Evolutionary conservation across 2,329 filamentous ascomycete species (phyloP).

Genomic region (Domatiomyces catenatus): DNA sequence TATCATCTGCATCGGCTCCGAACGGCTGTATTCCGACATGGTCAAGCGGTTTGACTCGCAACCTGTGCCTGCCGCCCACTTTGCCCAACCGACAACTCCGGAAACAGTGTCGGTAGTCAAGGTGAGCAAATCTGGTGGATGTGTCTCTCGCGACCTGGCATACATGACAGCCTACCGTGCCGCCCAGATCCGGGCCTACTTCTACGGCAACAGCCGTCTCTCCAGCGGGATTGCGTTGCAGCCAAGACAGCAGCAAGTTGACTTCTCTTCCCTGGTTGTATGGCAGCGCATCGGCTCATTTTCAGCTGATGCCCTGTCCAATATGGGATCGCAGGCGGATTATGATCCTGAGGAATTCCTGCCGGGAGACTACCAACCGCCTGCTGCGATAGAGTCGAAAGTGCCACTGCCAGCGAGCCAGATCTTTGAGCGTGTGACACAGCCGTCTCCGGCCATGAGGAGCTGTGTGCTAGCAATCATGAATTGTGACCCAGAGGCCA

Average conservation of each 20-base stretch:
- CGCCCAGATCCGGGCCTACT: conserved; percentile 74
- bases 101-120: conserved; percentile 62
- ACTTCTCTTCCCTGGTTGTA: conserved; percentile 58
- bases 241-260: conserved; percentile 72
- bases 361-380: conserved; percentile 20
- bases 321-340: conserved; percentile 8
- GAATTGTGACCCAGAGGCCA: conserved; percentile 55
- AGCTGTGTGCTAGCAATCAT: conserved; percentile 78
- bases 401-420: conserved; percentile 14
- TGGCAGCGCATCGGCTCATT: conserved; percentile 43
- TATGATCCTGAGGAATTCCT: conserved; percentile 31
- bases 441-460: conserved; percentile 39
- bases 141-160: conserved; percentile 55
- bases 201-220: conserved; percentile 57
- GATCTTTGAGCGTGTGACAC: conserved; percentile 20
- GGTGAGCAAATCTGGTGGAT: conserved; percentile 73
- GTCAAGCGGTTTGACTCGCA: conserved; percentile 48
- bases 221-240: conserved; percentile 52
- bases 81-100: not conserved
- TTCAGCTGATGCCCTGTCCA: not conserved
- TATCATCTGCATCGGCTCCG: conserved; percentile 67
- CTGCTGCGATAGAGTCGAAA: conserved; percentile 4
- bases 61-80: conserved; percentile 30
- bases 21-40: conserved; percentile 61
- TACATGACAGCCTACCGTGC: conserved; percentile 64